phyloP scores from a whole-genome alignment of 2,329 filamentous ascomycete genomes.

The Diaporthe eres region DNA sequence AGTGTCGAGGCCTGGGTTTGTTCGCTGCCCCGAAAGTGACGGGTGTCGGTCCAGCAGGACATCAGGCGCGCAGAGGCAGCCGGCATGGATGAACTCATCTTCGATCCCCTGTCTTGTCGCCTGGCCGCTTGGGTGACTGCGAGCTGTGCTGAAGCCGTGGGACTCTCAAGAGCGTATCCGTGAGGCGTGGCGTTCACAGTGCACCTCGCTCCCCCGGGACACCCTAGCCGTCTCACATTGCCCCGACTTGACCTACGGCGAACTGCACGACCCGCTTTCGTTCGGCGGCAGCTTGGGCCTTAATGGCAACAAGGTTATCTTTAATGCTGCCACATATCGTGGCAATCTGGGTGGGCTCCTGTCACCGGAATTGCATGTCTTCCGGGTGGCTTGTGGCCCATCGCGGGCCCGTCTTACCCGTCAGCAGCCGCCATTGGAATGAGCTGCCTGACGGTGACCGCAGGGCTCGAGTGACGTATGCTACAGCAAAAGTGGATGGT shows the following conservation, averaged over 20 bases:
- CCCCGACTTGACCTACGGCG: background rate
- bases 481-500: background rate
- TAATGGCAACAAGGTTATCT: conserved; percentile 37
- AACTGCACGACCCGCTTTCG: conserved; percentile 12
- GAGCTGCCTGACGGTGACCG: background rate
- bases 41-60: conserved; percentile 21
- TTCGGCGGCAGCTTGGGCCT: conserved; percentile 23
- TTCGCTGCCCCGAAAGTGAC: conserved; percentile 18
- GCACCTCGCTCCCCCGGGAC: background rate
- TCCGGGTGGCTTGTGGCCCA: conserved; percentile 25
- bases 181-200: background rate
- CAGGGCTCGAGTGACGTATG: background rate
- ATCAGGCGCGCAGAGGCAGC: conserved; percentile 25
- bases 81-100: conserved; percentile 24
- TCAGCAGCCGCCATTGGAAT: background rate
- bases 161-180: background rate
- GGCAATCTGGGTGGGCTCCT: conserved; percentile 14
- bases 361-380: conserved; percentile 31
- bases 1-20: conserved; percentile 24
- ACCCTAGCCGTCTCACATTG: conserved; percentile 15
- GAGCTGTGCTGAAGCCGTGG: background rate
- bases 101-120: background rate
- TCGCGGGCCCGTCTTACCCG: conserved; percentile 20
- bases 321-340: conserved; percentile 17
- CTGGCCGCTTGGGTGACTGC: background rate